phyloP scores from a whole-genome alignment of 148 eudicot genomes.

The Amaranthus hypochondriacus region DNA sequence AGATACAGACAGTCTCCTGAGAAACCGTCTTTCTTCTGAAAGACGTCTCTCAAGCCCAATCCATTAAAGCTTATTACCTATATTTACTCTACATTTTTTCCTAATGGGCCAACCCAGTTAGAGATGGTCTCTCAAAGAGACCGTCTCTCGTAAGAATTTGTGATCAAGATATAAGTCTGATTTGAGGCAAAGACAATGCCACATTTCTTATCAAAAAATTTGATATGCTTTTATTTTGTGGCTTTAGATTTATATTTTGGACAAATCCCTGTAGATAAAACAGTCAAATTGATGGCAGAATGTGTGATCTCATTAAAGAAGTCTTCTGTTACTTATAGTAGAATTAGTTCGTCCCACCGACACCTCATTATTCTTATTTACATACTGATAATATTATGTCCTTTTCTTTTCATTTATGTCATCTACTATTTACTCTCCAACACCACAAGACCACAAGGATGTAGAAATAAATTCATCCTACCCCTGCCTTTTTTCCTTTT shows the following conservation, averaged over 20 bases:
- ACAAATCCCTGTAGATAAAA: neutral
- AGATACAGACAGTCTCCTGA: too few species aligned
- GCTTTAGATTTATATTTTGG: neutral
- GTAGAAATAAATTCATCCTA: slow-evolving; percentile 13
- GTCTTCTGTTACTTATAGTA: slow-evolving; percentile 1
- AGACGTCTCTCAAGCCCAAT: too few species aligned
- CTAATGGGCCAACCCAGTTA: too few species aligned
- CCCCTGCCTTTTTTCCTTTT: slow-evolving; percentile 8
- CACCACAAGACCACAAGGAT: slow-evolving; percentile 1
- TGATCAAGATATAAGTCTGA: neutral
- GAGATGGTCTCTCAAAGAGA: too few species aligned
- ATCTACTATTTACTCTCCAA: slow-evolving; percentile 4
- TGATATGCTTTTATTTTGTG: neutral
- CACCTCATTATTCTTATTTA: slow-evolving; percentile 21
- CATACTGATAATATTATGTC: neutral
- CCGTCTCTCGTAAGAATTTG: too few species aligned
- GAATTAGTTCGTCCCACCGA: slow-evolving; percentile 31
- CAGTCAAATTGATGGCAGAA: slow-evolving; percentile 11
- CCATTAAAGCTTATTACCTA: too few species aligned
- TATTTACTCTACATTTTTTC: too few species aligned
- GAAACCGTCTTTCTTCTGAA: too few species aligned
- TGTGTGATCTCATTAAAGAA: slow-evolving; percentile 20
- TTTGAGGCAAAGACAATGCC: neutral
- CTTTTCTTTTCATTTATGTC: slow-evolving; percentile 21
- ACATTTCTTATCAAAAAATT: neutral